Percentiles rank a stretch among this genome's conserved stretches.
phyloP scores from a whole-genome alignment of 2,329 filamentous ascomycete species.

The Arthrobotrys entomopaga region DNA sequence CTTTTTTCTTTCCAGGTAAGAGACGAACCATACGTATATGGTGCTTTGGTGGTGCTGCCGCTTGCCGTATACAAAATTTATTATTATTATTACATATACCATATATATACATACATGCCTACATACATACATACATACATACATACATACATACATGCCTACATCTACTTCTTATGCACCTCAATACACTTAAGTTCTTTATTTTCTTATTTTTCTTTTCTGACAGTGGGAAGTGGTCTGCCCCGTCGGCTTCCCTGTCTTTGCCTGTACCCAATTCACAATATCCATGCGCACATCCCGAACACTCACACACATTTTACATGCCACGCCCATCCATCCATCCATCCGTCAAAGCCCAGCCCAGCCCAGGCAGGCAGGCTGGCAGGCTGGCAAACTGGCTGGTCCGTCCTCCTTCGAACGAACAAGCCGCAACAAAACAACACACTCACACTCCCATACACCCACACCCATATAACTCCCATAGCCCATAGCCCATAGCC shows the following conservation, averaged over 20 bases:
- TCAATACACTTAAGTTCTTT: conserved; percentile 9
- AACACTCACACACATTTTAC: conserved; percentile 15
- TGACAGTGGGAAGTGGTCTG: not conserved
- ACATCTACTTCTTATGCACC: conserved; percentile 2
- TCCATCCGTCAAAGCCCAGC: too few species aligned
- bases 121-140: too few species aligned
- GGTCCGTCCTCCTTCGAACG: conserved; percentile 2
- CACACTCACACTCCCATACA: not conserved
- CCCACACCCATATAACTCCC: not conserved
- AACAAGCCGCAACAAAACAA: conserved; percentile 32
- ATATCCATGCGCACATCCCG: conserved; percentile 46
- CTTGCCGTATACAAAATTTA: not conserved
- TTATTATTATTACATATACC: conserved; percentile 6
- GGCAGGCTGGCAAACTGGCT: too few species aligned
- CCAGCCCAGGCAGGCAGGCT: too few species aligned
- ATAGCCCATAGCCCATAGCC: too few species aligned
- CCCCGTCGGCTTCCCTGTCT: not conserved
- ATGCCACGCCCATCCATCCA: too few species aligned
- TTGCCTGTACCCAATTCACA: conserved; percentile 16
- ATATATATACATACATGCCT: too few species aligned
- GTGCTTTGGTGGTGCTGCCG: too few species aligned
- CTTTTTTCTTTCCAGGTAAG: conserved; percentile 46
- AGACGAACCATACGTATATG: conserved; percentile 13
- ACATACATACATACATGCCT: too few species aligned
- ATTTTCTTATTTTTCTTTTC: not conserved